These are phyloP conservation scores for Rhizophlyctis rosea DNA, from an alignment of 192 early-diverging fungal genomes.

Conservation along the genomic window DNA sequence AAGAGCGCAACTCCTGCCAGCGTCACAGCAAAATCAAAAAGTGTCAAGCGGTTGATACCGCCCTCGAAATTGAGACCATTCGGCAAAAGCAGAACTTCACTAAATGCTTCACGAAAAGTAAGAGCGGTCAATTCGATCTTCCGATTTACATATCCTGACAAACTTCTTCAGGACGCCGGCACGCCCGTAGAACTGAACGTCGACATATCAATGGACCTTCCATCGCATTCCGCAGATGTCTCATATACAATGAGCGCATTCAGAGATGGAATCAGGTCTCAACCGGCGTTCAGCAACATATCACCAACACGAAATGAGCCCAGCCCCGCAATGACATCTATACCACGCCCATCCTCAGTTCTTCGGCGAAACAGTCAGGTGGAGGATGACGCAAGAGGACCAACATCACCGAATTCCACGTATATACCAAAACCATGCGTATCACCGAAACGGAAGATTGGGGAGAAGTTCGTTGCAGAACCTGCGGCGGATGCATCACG, in stretches of 20 bases:
- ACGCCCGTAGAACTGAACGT: background rate
- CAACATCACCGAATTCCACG: constrained; percentile 1
- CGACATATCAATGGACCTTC: background rate
- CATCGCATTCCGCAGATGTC: background rate
- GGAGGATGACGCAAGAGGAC: background rate
- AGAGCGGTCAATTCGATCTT: too few species aligned
- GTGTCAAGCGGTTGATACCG: background rate
- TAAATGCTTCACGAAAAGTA: too few species aligned
- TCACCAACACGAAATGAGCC: too few species aligned
- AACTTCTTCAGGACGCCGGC: too few species aligned
- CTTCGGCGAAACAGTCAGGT: background rate
- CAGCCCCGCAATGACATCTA: background rate
- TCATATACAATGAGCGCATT: too few species aligned
- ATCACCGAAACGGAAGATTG: constrained; percentile 5
- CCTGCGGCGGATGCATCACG: background rate
- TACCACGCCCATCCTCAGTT: background rate
- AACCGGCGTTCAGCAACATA: too few species aligned
- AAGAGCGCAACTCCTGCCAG: background rate
- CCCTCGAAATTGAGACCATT: background rate
- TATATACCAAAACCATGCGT: background rate
- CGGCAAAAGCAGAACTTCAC: too few species aligned
- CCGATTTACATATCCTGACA: too few species aligned
- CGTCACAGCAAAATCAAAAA: background rate
- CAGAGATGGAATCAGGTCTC: too few species aligned
- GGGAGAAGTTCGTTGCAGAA: constrained; percentile 10